A percentile compares a stretch with the other conserved stretches of the same genome.
Evolutionary conservation across 176 grass and related monocot genomes (phyloP).

Genomic region (Ensete ventricosum): DNA sequence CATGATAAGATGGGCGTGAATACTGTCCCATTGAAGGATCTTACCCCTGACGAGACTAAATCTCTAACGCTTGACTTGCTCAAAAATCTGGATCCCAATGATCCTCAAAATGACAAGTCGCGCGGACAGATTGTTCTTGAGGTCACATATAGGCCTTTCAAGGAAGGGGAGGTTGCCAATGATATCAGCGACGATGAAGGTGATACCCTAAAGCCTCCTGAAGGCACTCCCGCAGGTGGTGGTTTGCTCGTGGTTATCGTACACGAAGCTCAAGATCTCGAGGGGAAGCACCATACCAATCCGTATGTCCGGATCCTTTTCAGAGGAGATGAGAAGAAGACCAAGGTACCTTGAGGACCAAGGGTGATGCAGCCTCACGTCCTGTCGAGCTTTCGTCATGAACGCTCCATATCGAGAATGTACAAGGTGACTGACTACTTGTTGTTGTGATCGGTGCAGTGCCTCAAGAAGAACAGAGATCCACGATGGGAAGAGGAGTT

Average conservation of each 20-base stretch:
- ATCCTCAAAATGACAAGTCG: conserved; percentile 60
- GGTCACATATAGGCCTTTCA: conserved; percentile 56
- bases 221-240: conserved; percentile 58
- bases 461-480: conserved; percentile 6
- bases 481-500: conserved; percentile 9
- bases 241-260: conserved; percentile 61
- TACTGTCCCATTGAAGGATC: conserved; percentile 48
- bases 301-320: conserved; percentile 58
- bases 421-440: too few relatives aligned
- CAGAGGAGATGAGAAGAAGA: conserved; percentile 67
- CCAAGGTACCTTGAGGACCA: conserved; percentile 35
- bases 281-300: conserved; percentile 86
- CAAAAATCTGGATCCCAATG: conserved; percentile 65
- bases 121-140: conserved; percentile 57
- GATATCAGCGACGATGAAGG: conserved; percentile 48
- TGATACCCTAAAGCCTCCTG: conserved; percentile 56
- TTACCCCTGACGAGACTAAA: conserved; percentile 60
- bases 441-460: neutral
- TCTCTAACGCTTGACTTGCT: conserved; percentile 58
- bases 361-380: too few relatives aligned
- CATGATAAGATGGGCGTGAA: conserved; percentile 72
- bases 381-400: too few relatives aligned
- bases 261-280: conserved; percentile 78
- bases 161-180: conserved; percentile 45
- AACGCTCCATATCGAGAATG: too few relatives aligned